A percentile compares a stretch with the other conserved stretches of the same genome.
Conservation (phyloP, 208 protist species). For the Crithidia mellificae region DNA sequence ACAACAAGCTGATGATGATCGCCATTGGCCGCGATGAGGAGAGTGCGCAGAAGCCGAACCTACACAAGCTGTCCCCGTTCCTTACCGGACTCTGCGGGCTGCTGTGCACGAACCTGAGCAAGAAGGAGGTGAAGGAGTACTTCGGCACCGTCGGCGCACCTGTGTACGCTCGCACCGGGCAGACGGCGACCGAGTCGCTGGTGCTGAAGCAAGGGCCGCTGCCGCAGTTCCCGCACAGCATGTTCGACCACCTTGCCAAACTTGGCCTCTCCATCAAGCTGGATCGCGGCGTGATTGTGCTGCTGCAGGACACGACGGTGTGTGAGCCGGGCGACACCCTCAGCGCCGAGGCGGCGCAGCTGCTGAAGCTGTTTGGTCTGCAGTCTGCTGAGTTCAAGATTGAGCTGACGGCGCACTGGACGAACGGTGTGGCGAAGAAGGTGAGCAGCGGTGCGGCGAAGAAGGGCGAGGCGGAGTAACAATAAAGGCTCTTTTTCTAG, state of each 20-base stretch:
- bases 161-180: constrained; percentile 88
- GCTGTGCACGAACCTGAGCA: constrained; percentile 90
- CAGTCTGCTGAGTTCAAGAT: constrained; percentile 86
- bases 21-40: constrained; percentile 87
- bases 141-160: constrained; percentile 74
- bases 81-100: constrained; percentile 89
- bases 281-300: constrained; percentile 88
- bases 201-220: constrained; percentile 75
- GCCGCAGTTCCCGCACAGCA: constrained; percentile 91
- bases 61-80: constrained; percentile 90
- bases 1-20: constrained; percentile 95
- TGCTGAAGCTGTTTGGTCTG: constrained; percentile 89
- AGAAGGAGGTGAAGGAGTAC: constrained; percentile 91
- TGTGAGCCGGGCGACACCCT: constrained; percentile 88
- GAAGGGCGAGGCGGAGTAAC: constrained; percentile 8
- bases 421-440: constrained; percentile 81
- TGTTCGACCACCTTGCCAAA: constrained; percentile 91
- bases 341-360: constrained; percentile 87
- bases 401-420: constrained; percentile 87
- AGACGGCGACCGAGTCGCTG: constrained; percentile 70
- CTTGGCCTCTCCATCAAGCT: constrained; percentile 92
- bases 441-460: constrained; percentile 33
- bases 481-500: too few relatives aligned
- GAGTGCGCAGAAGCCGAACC: constrained; percentile 71
- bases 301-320: constrained; percentile 89